A percentile compares a stretch with the other conserved stretches of the same genome.
Conservation (phyloP, 495 filamentous ascomycete genomes). For the Talaromyces borbonicus region DNA sequence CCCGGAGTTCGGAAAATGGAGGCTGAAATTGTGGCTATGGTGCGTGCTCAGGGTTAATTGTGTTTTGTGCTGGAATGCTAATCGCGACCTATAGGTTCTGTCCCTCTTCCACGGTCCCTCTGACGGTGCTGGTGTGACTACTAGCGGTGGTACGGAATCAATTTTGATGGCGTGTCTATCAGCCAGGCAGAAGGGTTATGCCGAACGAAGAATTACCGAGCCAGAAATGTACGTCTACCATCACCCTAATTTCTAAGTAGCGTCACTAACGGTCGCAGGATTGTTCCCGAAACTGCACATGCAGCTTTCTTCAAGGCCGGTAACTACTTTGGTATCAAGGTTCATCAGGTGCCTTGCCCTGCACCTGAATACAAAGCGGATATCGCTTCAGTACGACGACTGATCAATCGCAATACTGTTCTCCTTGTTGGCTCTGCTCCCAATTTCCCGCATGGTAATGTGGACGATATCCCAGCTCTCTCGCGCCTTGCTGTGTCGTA, state of each 20-base stretch:
- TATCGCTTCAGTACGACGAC: constrained; percentile 59
- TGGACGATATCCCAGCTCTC: constrained; percentile 83
- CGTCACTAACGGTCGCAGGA: constrained; percentile 38
- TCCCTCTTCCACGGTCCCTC: constrained; percentile 83
- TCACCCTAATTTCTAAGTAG: too few species aligned
- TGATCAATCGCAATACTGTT: constrained; percentile 95
- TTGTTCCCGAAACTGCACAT: constrained; percentile 89
- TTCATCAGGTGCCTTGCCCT: constrained; percentile 83
- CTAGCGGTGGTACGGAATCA: constrained; percentile 88
- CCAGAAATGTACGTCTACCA: constrained; percentile 70
- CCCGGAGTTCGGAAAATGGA: constrained; percentile 99
- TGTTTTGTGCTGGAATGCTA: not conserved
- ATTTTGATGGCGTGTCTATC: constrained; percentile 90
- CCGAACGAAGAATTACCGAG: constrained; percentile 77
- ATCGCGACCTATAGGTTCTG: constrained; percentile 43
- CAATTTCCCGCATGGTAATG: constrained; percentile 96
- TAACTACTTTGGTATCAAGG: constrained; percentile 89
- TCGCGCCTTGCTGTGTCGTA: constrained; percentile 73
- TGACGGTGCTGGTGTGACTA: constrained; percentile 78
- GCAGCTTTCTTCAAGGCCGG: constrained; percentile 94
- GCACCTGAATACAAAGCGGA: constrained; percentile 79
- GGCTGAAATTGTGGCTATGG: constrained; percentile 96
- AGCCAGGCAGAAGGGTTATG: constrained; percentile 78
- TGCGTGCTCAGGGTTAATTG: constrained; percentile 16
- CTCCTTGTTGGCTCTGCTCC: constrained; percentile 91